A percentile compares a stretch with the other conserved stretches of the same genome.
These are phyloP conservation scores for Falciphora oryzae DNA, from an alignment of 2,329 filamentous ascomycete genomes.

Conservation along the genomic window DNA sequence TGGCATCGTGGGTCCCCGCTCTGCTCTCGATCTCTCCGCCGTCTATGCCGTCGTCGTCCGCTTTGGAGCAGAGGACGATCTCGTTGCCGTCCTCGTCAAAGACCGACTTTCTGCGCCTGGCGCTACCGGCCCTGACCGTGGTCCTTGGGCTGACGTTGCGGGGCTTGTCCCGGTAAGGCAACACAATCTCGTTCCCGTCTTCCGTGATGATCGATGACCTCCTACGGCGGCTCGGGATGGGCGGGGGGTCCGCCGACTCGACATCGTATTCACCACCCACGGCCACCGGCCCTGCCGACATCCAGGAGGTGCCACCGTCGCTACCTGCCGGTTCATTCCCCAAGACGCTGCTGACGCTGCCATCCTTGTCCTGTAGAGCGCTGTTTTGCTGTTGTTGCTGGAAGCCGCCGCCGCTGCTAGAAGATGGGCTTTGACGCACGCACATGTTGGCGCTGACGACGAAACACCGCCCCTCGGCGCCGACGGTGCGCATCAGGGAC, in stretches of 20 bases:
- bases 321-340: background rate
- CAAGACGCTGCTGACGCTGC: background rate
- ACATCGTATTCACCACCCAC: background rate
- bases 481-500: constrained; percentile 74
- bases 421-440: constrained; percentile 28
- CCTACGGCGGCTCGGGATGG: constrained; percentile 14
- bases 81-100: constrained; percentile 35
- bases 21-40: background rate
- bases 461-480: constrained; percentile 75
- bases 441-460: constrained; percentile 86
- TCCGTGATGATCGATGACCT: constrained; percentile 37
- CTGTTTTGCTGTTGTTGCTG: too few species aligned
- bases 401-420: background rate
- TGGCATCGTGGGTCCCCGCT: background rate
- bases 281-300: background rate
- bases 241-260: constrained; percentile 3
- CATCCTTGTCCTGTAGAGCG: background rate
- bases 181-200: constrained; percentile 42
- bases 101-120: constrained; percentile 15
- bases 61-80: constrained; percentile 29
- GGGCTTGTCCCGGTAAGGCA: constrained; percentile 22
- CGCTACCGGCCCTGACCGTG: background rate
- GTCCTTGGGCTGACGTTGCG: constrained; percentile 15
- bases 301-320: too few species aligned
- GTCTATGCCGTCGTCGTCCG: constrained; percentile 11